Evolutionary conservation across 2,329 filamentous ascomycete genomes (phyloP), one percentile per base, ranked within the genome.

Genomic region (Xylaria sp.): DNA sequence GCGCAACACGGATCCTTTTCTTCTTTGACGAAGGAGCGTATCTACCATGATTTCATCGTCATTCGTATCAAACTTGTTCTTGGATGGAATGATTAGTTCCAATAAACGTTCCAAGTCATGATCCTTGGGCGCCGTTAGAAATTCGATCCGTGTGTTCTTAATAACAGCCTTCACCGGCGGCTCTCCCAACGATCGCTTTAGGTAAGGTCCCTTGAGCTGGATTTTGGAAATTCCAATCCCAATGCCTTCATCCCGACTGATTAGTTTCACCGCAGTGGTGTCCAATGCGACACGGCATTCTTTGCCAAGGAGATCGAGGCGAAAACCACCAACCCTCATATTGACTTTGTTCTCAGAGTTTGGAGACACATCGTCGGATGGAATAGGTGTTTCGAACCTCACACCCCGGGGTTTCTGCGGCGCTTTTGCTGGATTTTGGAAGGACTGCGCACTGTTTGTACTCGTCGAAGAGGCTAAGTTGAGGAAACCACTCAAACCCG

Each of bases 11-110:
- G 90, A 87, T 0, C 93, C 94, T 73, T 97, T 93, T 56, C 88
- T 83, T 61, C 94, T 82, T 72, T 99, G 94, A 19, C 90, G 83
- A 11, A 97, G 76, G 0, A 99, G 79, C 0, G 91, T 97, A 67
- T 97, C 93, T 19, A 99, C 84, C 80, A 99, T 87, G 61, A 99
- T 96, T 68, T 97, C 93, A 67, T 97, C 91, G 61, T 95, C 90
- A 52, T 87, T 85, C 62, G 93, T 88, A 65, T 87, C 82, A 67
- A 94, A 97, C 64, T 92, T 91, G 72, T 94, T 86, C 65, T 92
- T 94, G 0, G 92, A 96, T 0, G 94, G 95, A 5, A 90, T 96
- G 58, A 99, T 90, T 55, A 99, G 80, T 55, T 90, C 88, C 0
- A 99, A 77, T 1, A 99, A 80, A 39, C 87, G 84, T 68, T 92